phyloP scores from a whole-genome alignment of 2,329 filamentous ascomycete species.

The Arthroderma uncinatum region DNA sequence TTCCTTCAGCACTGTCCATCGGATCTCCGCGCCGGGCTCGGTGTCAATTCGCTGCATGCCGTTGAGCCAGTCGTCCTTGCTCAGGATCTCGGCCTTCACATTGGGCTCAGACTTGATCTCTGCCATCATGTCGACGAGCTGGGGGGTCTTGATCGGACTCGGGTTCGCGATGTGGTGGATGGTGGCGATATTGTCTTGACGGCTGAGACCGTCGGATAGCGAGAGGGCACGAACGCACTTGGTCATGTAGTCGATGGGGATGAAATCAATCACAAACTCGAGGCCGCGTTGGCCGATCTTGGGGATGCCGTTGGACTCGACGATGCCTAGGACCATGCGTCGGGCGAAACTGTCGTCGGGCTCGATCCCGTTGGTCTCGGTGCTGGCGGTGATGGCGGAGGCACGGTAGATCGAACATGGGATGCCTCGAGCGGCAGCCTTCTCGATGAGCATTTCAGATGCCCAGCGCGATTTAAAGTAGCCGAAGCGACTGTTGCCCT shows the following conservation, averaged over 20 bases:
- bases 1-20: conserved; percentile 8
- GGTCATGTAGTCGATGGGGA: conserved; percentile 11
- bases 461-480: conserved; percentile 11
- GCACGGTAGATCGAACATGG: conserved; percentile 9
- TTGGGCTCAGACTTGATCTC: not conserved
- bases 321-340: conserved; percentile 7
- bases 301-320: conserved; percentile 7
- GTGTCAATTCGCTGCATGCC: conserved; percentile 3
- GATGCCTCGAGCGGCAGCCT: conserved; percentile 6
- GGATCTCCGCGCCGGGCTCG: conserved; percentile 6
- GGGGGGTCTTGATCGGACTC: not conserved
- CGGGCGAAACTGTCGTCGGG: conserved; percentile 10
- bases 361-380: not conserved
- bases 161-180: conserved; percentile 11
- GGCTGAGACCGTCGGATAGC: not conserved
- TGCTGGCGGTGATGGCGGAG: conserved; percentile 8
- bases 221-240: conserved; percentile 4
- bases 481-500: conserved; percentile 5
- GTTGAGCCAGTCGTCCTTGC: conserved; percentile 3
- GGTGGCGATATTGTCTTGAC: not conserved
- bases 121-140: conserved; percentile 7
- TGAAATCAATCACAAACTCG: conserved; percentile 9
- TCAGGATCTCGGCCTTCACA: not conserved
- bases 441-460: conserved; percentile 9
- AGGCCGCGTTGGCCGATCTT: conserved; percentile 6